phyloP scores from a whole-genome alignment of 305 asterid genomes.

The Plantago coronopus region DNA sequence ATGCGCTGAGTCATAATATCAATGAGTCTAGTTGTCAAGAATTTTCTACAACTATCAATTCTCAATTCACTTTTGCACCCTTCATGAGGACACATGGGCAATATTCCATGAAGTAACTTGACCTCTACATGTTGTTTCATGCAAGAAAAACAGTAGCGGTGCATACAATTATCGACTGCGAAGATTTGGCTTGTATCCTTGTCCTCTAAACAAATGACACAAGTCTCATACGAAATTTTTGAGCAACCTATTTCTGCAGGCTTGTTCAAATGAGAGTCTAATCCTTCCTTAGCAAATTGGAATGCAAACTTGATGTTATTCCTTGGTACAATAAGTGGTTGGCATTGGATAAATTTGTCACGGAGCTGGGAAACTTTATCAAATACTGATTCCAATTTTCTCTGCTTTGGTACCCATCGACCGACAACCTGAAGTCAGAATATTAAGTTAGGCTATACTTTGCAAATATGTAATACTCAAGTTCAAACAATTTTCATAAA shows the following conservation, averaged over 20 bases:
- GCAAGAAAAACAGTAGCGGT: constrained; percentile 5
- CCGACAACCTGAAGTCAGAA: constrained; percentile 6
- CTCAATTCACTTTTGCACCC: constrained; percentile 1
- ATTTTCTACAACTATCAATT: constrained; percentile 2
- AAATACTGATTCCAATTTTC: neutral
- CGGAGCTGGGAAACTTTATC: constrained; percentile 8
- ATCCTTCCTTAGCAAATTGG: constrained; percentile 5
- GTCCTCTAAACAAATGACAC: constrained; percentile 12
- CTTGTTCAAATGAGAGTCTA: constrained; percentile 3
- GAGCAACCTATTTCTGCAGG: constrained; percentile 10
- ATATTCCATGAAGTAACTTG: neutral
- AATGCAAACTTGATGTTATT: neutral
- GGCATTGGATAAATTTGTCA: neutral
- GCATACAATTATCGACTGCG: neutral
- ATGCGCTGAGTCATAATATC: constrained; percentile 11
- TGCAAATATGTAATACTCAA: neutral
- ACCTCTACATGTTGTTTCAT: constrained; percentile 14
- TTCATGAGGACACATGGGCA: constrained; percentile 5
- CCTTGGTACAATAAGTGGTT: neutral
- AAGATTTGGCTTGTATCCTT: neutral
- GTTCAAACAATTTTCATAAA: neutral
- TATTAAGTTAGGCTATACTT: neutral
- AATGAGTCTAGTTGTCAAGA: constrained; percentile 5
- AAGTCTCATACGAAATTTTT: constrained; percentile 2
- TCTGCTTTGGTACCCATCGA: constrained; percentile 6